phyloP scores from a whole-genome alignment of 106 monocot genomes.

The Dendrobium catenatum region DNA sequence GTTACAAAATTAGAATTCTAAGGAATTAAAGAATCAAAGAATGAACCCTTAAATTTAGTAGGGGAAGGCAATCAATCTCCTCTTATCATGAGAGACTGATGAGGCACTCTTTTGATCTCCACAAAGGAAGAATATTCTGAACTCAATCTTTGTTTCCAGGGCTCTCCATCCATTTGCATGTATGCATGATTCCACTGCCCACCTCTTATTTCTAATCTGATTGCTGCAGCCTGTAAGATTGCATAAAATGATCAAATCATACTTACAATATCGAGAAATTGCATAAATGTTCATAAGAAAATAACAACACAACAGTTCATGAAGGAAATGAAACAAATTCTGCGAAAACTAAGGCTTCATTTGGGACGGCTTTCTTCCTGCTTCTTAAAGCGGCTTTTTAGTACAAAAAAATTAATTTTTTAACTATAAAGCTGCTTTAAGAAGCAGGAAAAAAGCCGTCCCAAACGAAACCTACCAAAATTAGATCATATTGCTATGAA shows the following conservation, averaged over 20 bases:
- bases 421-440: too few relatives aligned
- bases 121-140: slow-evolving; percentile 65
- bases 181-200: slow-evolving; percentile 66
- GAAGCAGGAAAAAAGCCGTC: too few relatives aligned
- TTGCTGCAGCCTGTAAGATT: slow-evolving; percentile 54
- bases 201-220: slow-evolving; percentile 78
- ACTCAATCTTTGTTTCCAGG: slow-evolving; percentile 75
- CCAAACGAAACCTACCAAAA: too few relatives aligned
- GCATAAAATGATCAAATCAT: not conserved
- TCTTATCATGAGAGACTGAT: slow-evolving; percentile 64
- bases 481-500: too few relatives aligned
- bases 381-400: too few relatives aligned
- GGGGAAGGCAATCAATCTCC: slow-evolving; percentile 37
- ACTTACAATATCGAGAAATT: too few relatives aligned
- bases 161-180: slow-evolving; percentile 96
- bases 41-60: not conserved
- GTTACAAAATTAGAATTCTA: not conserved
- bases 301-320: too few relatives aligned
- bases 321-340: too few relatives aligned
- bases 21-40: not conserved
- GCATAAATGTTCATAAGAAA: too few relatives aligned
- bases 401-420: too few relatives aligned
- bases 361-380: too few relatives aligned
- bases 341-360: too few relatives aligned
- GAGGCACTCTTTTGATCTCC: slow-evolving; percentile 66